Base-by-base conservation (phyloP, 1,284 basidiomycete genomes). In the Farysia itapuensis region DNA sequence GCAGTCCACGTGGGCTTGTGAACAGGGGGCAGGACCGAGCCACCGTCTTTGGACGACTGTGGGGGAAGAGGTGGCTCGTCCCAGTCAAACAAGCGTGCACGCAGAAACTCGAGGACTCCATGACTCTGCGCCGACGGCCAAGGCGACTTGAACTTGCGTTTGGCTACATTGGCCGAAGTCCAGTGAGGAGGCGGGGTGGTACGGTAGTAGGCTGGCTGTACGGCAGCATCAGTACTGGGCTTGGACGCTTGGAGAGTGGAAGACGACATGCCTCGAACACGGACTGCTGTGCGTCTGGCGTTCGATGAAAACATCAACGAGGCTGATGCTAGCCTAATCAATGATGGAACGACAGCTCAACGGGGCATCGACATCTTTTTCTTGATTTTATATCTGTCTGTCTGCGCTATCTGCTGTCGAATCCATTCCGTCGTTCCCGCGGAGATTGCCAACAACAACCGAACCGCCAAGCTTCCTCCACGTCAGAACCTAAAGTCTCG, bases 61-160 rank as follows among this genome's bases (percentile, higher is more conserved):
- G 57, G 56, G 5, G 54, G 53, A 14, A 57, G 45, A 2, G 64
- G 54, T 11, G 31, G 32, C 20, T 67, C 64, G 36, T 68, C 58
- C 66, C 66, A 69, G 13, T 69, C 66, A 19, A 67, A 64, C 1
- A 69, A 41, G 11, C 66, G 38, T 2, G 59, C 52, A 1, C 53
- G 48, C 13, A 69, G 25, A 37, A 69, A 69, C 16, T 34, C 30
- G 3, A 69, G 30, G n/a, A 64, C 16, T n/a, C 42, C 42, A 15
- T 64, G 48, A 1, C 14, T 2, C 3, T 35, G 34, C 2, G 66
- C 45, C 5, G 60, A 64, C 6, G 50, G 44, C 63, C 64, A 67
- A 8, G 65, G 65, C n/a, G 60, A 67, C 18, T 36, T 28, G 51
- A 67, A 67, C 30, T 45, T 49, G 9, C 58, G 38, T 19, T 23